phyloP scores from a whole-genome alignment of 2,329 filamentous ascomycete genomes.

The Epichloe sp. region DNA sequence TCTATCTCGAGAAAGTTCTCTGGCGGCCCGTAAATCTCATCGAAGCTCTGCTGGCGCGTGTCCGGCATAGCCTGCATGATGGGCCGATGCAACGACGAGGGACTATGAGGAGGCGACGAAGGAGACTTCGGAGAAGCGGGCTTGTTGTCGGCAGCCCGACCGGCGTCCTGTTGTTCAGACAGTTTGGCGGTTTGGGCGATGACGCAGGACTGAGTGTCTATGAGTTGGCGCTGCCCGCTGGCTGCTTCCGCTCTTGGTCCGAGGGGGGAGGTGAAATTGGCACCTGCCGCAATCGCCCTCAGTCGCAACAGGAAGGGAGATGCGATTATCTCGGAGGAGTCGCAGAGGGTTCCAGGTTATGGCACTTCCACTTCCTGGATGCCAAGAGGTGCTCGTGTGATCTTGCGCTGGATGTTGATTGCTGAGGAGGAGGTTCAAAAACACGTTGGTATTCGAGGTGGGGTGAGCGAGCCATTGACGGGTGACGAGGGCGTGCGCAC shows the following conservation, averaged over 20 bases:
- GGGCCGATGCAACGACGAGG: conserved; percentile 29
- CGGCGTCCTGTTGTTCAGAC: conserved; percentile 26
- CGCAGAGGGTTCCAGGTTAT: neutral
- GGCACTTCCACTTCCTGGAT: neutral
- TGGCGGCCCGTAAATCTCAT: conserved; percentile 96
- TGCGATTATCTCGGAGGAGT: neutral
- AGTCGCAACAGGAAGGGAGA: neutral
- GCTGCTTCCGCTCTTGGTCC: neutral
- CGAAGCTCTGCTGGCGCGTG: conserved; percentile 84
- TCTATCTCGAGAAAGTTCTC: conserved; percentile 99
- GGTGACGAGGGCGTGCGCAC: neutral
- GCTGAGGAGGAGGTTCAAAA: neutral
- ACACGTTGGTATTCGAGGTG: neutral
- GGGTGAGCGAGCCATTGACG: neutral
- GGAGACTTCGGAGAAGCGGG: conserved; percentile 4
- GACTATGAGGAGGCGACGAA: conserved; percentile 18
- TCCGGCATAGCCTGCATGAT: conserved; percentile 56
- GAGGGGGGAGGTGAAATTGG: neutral
- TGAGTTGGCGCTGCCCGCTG: neutral
- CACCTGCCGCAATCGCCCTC: neutral
- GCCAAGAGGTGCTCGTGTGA: neutral
- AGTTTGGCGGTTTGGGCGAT: conserved; percentile 24
- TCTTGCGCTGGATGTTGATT: neutral
- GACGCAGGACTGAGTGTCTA: neutral
- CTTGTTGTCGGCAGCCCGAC: conserved; percentile 16